Evolutionary conservation across 2,329 filamentous ascomycete species (phyloP), one percentile per base, ranked within the genome.

Genomic region (Colletotrichum salicis): DNA sequence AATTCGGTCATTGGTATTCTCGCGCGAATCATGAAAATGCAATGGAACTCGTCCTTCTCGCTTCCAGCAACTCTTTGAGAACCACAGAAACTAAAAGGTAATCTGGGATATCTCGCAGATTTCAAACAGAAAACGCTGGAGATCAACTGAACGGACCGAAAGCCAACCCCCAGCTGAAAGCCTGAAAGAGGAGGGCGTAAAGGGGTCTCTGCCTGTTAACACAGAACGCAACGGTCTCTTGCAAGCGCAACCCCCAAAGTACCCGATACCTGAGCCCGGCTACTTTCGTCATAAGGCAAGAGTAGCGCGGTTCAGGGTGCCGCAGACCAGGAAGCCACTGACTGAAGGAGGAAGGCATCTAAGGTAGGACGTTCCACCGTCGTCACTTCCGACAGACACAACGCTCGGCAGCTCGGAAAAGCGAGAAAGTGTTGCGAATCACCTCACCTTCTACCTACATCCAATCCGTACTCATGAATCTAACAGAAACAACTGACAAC

Each of bases 341-440:
- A 31, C 19, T 55, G 61, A 29, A 48, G n/a, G 45, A 62, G 59
- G 59, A 52, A n/a, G 24, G 12, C 13, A 37, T 41, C 37, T 41
- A 41, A 41, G 37, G 37, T 19, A 41, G 19, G 7, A 15, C 37
- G 37, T 41, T 41, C 27, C 27, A n/a, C n/a, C 10, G 6, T 68
- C 45, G 61, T 72, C 65, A 70, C 55, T 64, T 70, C 59, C 70
- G 65, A 70, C 41, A 48, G 35, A 60, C 51, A 52, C 59, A 60
- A 48, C 58, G 45, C 65, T 70, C 65, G 65, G 70, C 59, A 54
- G 33, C 64, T 72, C 65, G 70, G 70, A 72, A 70, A 56, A 63
- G 48, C 59, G 69, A 71, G 62, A 58, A 55, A 70, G 41, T 31
- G 33, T 52, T 41, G 60, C 59, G 37, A 64, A 54, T 55, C 54